phyloP scores from a whole-genome alignment of 495 filamentous ascomycete genomes.

The Venustampulla echinocandica region DNA sequence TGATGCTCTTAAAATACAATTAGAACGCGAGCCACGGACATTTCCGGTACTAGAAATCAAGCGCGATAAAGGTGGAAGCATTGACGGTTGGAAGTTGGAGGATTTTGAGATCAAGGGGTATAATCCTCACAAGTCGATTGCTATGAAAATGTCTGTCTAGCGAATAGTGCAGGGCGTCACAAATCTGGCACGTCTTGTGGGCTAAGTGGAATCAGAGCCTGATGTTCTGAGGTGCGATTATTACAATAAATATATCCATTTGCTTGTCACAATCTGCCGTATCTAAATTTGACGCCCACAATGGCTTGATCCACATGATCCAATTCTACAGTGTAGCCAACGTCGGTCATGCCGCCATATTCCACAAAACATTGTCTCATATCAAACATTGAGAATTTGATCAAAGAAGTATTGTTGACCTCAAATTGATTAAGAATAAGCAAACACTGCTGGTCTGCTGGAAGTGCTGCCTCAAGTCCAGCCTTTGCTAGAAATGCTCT shows the following conservation, averaged over 20 bases:
- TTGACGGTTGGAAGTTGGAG: slow-evolving; percentile 79
- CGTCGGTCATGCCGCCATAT: too few relatives aligned
- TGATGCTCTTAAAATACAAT: slow-evolving; percentile 72
- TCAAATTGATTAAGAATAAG: too few relatives aligned
- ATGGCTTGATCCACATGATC: too few relatives aligned
- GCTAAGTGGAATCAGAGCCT: background rate
- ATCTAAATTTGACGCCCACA: too few relatives aligned
- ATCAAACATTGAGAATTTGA: too few relatives aligned
- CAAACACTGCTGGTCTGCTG: too few relatives aligned
- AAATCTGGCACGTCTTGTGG: background rate
- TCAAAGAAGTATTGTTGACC: too few relatives aligned
- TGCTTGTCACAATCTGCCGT: too few relatives aligned
- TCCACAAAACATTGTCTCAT: too few relatives aligned
- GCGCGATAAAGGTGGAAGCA: slow-evolving; percentile 53
- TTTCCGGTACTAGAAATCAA: slow-evolving; percentile 72
- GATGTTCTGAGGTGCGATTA: background rate
- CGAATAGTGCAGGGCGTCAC: background rate
- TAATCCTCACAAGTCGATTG: slow-evolving; percentile 74
- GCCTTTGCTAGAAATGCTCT: too few relatives aligned
- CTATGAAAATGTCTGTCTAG: slow-evolving; percentile 95
- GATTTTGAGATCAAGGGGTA: slow-evolving; percentile 85
- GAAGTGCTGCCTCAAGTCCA: too few relatives aligned
- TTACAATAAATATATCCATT: background rate
- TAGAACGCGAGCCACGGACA: slow-evolving; percentile 66
- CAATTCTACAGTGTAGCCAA: too few relatives aligned